A percentile compares a stretch with the other conserved stretches of the same genome.
These are phyloP conservation scores for Diutina ranongensis DNA, from an alignment of 1,139 yeast genomes.

Conservation along the genomic window DNA sequence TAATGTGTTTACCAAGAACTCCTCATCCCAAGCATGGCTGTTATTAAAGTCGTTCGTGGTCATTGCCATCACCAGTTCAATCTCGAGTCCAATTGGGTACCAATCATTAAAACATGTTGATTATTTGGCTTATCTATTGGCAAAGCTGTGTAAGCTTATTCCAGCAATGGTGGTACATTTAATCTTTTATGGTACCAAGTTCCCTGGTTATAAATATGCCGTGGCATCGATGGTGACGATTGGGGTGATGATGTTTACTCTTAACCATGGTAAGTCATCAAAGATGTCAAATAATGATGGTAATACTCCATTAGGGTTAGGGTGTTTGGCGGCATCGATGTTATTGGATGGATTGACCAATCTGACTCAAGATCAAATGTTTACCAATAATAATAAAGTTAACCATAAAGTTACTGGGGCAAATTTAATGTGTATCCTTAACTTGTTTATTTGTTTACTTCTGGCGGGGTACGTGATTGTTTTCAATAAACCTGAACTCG, in stretches of 20 bases:
- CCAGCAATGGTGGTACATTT: slow-evolving; percentile 86
- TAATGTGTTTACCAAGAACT: slow-evolving; percentile 21
- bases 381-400: slow-evolving; percentile 24
- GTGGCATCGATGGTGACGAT: slow-evolving; percentile 68
- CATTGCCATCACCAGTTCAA: slow-evolving; percentile 68
- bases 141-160: slow-evolving; percentile 85
- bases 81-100: slow-evolving; percentile 74
- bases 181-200: slow-evolving; percentile 56
- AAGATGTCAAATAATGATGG: slow-evolving; percentile 26
- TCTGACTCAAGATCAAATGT: slow-evolving; percentile 83
- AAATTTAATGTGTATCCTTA: slow-evolving; percentile 76
- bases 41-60: slow-evolving; percentile 34
- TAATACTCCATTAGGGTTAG: slow-evolving; percentile 42
- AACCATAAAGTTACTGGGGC: slow-evolving; percentile 46
- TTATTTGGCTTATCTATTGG: slow-evolving; percentile 71
- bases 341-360: slow-evolving; percentile 85
- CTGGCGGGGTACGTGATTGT: slow-evolving; percentile 29
- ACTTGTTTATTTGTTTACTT: slow-evolving; percentile 39
- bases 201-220: slow-evolving; percentile 64
- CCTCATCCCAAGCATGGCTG: neutral
- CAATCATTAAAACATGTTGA: slow-evolving; percentile 73
- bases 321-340: slow-evolving; percentile 49
- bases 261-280: slow-evolving; percentile 21
- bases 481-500: slow-evolving; percentile 37
- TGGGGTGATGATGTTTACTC: slow-evolving; percentile 75